Evolutionary conservation across 805 yeast genomes (phyloP), one percentile per base, ranked within the genome.

Genomic region (Metschnikowia kofuensis): DNA sequence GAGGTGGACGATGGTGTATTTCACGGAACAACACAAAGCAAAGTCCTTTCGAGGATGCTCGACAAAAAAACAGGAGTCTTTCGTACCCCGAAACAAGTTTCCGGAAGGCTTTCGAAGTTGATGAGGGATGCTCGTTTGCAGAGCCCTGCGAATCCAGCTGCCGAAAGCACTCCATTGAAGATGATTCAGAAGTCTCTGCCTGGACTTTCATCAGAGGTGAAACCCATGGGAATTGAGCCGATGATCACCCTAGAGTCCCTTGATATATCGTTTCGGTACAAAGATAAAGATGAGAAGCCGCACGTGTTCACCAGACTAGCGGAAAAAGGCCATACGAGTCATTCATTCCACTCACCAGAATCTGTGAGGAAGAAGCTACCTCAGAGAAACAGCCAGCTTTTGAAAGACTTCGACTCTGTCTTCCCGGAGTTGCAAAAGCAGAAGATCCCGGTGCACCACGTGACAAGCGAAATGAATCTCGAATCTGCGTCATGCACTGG

Each of bases 41-140:
- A 70, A 49, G 66, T 70, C 12, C 57, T 73, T 38, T 69, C 75
- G 3, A 59, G 75, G 42, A 70, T 73, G 76, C 50, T 73, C 31
- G 60, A 59, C 28, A 65, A 65, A 50, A 69, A 65, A 51, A 65
- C 75, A 7, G 72, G 72, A 10, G 56, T 67, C 1, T 55, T 60
- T 35, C 61, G 75, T 47, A 63, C 72, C 1, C 63, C 74, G 6
- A 70, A 69, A 48, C 76, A 72, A 48, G 68, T 72, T 15, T 49
- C 56, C 6, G 42, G 56, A 13, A 38, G 60, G 27, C 29, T 57
- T 34, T 44, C 44, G 40, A 49, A 52, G 15, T 47, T 57, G 47
- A 32, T 32, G 38, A 52, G 44, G 26, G 10, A 35, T 7, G 38
- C 46, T 31, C 32, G 35, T 11, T 49, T 49, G 4, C 9, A 13